These are phyloP conservation scores for Eucalyptus shirleyi DNA, from an alignment of 345 rosid species.

Conservation along the genomic window DNA sequence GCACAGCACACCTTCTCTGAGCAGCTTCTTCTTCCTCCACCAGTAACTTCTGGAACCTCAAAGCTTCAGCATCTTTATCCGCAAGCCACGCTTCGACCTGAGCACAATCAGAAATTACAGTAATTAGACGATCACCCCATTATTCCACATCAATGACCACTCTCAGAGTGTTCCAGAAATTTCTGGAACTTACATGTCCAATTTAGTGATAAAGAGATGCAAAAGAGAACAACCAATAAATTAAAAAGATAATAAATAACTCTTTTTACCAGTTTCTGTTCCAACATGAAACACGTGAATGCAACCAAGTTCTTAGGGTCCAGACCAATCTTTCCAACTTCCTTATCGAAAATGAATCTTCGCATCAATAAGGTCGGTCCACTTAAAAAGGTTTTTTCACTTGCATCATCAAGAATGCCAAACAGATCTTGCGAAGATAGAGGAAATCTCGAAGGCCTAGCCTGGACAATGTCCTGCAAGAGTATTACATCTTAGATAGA, in stretches of 20 bases:
- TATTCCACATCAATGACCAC: neutral
- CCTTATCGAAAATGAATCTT: constrained; percentile 87
- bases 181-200: neutral
- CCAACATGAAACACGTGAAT: constrained; percentile 74
- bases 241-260: neutral
- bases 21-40: constrained; percentile 99
- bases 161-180: neutral
- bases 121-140: neutral
- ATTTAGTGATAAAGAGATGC: neutral
- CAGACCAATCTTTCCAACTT: constrained; percentile 63
- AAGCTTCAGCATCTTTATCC: constrained; percentile 91
- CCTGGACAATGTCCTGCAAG: constrained; percentile 74
- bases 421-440: constrained; percentile 68
- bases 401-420: constrained; percentile 85
- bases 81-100: constrained; percentile 90
- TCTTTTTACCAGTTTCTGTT: constrained; percentile 63
- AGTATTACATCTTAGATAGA: neutral
- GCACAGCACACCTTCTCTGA: constrained; percentile 51
- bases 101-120: neutral
- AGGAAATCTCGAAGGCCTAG: constrained; percentile 58
- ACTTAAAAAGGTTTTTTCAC: constrained; percentile 79
- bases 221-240: neutral
- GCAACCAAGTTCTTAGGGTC: constrained; percentile 84
- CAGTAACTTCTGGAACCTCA: constrained; percentile 83
- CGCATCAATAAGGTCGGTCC: constrained; percentile 65